A percentile compares a stretch with the other conserved stretches of the same genome.
These are phyloP conservation scores for Fusarium armeniacum DNA, from an alignment of 2,329 filamentous ascomycete species.

Conservation along the genomic window DNA sequence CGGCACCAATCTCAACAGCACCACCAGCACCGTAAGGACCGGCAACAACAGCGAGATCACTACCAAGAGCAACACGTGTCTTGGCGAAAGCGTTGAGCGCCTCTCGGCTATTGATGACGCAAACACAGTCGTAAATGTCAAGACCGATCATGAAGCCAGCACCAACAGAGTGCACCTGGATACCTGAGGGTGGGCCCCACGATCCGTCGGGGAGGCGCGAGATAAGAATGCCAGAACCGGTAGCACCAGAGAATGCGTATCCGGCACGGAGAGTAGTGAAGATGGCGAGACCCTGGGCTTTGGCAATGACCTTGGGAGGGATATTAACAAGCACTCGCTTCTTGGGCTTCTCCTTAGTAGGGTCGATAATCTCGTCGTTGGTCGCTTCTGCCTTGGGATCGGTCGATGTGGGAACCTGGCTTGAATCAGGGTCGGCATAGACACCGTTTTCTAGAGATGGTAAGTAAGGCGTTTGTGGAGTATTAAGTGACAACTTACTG, in stretches of 20 bases:
- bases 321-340: conserved; percentile 67
- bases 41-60: conserved; percentile 82
- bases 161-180: conserved; percentile 83
- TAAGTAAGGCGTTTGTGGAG: conserved; percentile 5
- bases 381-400: conserved; percentile 51
- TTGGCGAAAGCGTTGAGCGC: conserved; percentile 83
- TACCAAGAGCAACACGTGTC: conserved; percentile 81
- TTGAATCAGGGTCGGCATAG: conserved; percentile 58
- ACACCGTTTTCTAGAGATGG: conserved; percentile 63
- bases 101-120: conserved; percentile 84
- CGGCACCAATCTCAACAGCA: conserved; percentile 71
- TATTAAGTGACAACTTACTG: conserved; percentile 66
- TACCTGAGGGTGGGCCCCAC: conserved; percentile 87
- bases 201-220: conserved; percentile 72
- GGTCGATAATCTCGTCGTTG: conserved; percentile 50
- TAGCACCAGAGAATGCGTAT: conserved; percentile 75
- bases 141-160: conserved; percentile 85
- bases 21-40: conserved; percentile 79
- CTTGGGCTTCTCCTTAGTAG: conserved; percentile 59
- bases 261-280: conserved; percentile 79
- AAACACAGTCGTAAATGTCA: conserved; percentile 90
- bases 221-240: conserved; percentile 75
- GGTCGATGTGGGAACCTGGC: conserved; percentile 51
- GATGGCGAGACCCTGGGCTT: conserved; percentile 77
- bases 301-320: conserved; percentile 71